These are phyloP conservation scores for Metschnikowia kofuensis DNA, from an alignment of 805 yeast genomes.

Conservation along the genomic window DNA sequence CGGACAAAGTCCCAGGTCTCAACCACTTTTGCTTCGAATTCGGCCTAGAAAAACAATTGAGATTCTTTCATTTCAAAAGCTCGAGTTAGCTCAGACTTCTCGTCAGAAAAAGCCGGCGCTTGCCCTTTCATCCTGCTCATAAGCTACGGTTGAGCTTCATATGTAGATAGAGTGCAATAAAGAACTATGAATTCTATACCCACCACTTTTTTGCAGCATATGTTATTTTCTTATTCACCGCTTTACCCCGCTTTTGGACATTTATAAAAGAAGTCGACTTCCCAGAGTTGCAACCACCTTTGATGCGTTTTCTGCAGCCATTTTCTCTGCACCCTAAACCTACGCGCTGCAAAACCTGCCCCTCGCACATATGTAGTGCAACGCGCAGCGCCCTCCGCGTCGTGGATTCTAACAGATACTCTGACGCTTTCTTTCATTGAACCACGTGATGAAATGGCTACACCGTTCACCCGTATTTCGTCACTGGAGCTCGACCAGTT, in stretches of 20 bases:
- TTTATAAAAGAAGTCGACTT: neutral
- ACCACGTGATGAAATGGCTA: slow-evolving; percentile 9
- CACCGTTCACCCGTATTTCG: slow-evolving; percentile 21
- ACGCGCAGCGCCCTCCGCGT: neutral
- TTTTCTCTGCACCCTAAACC: too few species aligned
- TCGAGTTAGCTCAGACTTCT: too few species aligned
- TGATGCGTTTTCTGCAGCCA: too few species aligned
- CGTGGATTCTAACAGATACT: neutral
- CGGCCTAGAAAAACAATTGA: too few species aligned
- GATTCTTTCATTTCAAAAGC: too few species aligned
- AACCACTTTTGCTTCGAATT: too few species aligned
- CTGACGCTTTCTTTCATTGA: neutral
- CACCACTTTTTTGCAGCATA: too few species aligned
- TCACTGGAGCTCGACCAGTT: slow-evolving; percentile 29
- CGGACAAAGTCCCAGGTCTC: too few species aligned
- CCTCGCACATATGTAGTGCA: neutral
- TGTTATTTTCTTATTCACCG: neutral
- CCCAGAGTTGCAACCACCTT: too few species aligned
- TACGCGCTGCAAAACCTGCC: neutral
- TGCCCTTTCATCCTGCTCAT: neutral
- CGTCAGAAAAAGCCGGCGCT: neutral
- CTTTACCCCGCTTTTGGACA: neutral
- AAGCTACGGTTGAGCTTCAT: neutral
- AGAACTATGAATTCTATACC: too few species aligned
- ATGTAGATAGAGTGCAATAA: neutral